These are phyloP conservation scores for Rosellinia necatrix DNA, from an alignment of 2,329 filamentous ascomycete genomes.

Conservation along the genomic window DNA sequence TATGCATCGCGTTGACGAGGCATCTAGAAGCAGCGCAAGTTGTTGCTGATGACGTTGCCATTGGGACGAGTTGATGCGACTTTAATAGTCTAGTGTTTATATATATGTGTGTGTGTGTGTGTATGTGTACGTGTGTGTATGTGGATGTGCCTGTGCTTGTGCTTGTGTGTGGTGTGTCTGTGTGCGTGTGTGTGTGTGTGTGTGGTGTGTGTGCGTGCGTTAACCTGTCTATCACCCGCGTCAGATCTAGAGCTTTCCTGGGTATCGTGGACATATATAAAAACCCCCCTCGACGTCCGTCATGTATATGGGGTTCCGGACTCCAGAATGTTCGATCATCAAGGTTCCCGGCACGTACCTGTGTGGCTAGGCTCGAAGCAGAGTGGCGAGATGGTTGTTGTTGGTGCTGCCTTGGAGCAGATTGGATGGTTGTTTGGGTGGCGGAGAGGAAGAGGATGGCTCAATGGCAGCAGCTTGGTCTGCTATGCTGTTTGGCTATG, in stretches of 20 bases:
- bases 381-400: constrained; percentile 3
- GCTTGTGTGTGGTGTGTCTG: constrained; percentile 3
- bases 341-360: constrained; percentile 24
- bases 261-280: constrained; percentile 21
- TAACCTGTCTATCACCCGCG: constrained; percentile 15
- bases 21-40: constrained; percentile 19
- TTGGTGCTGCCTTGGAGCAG: neutral
- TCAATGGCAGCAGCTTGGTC: neutral
- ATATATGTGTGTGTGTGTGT: neutral
- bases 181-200: neutral
- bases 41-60: constrained; percentile 21
- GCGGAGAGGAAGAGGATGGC: too few relatives aligned
- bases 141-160: constrained; percentile 1
- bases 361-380: constrained; percentile 18
- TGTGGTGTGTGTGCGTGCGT: constrained; percentile 2
- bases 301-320: constrained; percentile 9
- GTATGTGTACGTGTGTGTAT: constrained; percentile 1
- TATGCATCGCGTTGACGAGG: constrained; percentile 37
- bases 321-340: constrained; percentile 18
- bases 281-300: constrained; percentile 9
- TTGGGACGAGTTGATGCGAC: constrained; percentile 19
- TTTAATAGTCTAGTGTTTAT: constrained; percentile 10
- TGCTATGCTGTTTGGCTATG: constrained; percentile 7
- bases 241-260: constrained; percentile 26
- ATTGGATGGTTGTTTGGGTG: neutral